These are phyloP conservation scores for Aspergillus conjunctus DNA, from an alignment of 495 filamentous ascomycete species.

Conservation along the genomic window DNA sequence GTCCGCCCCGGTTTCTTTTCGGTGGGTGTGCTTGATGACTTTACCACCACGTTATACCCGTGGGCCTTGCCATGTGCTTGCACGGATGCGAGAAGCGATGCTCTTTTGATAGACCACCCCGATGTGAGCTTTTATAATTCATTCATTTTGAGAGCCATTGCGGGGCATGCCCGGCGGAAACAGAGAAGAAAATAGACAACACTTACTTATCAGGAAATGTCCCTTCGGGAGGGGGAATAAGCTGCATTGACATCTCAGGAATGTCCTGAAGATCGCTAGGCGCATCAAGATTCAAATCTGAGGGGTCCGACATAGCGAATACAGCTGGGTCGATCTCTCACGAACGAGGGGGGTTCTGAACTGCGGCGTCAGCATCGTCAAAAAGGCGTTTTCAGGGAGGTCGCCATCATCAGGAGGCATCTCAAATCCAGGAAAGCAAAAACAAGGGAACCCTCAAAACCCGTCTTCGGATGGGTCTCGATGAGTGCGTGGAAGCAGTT, in stretches of 20 bases:
- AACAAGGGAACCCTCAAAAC: background rate
- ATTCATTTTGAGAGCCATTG: slow-evolving; percentile 9
- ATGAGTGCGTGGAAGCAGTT: slow-evolving; percentile 52
- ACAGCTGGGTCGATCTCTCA: slow-evolving; percentile 19
- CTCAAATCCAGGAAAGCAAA: slow-evolving; percentile 12
- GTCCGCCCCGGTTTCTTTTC: slow-evolving; percentile 53
- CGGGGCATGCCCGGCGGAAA: slow-evolving; percentile 2
- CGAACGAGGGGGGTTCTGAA: slow-evolving; percentile 19
- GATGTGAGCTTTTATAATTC: slow-evolving; percentile 12
- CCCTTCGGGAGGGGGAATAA: slow-evolving; percentile 46
- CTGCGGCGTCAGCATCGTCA: slow-evolving; percentile 24
- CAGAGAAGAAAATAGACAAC: background rate
- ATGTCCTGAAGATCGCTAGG: slow-evolving; percentile 54
- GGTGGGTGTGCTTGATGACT: slow-evolving; percentile 50
- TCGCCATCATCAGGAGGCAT: background rate
- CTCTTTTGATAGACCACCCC: slow-evolving; percentile 25
- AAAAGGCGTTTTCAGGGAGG: background rate
- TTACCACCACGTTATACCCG: slow-evolving; percentile 53
- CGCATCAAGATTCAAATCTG: slow-evolving; percentile 50
- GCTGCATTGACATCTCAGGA: slow-evolving; percentile 48
- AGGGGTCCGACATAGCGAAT: slow-evolving; percentile 44
- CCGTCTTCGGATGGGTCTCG: background rate
- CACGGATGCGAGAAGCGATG: slow-evolving; percentile 44
- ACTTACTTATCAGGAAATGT: slow-evolving; percentile 52
- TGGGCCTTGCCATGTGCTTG: slow-evolving; percentile 49